Evolutionary conservation across 768 basidiomycete genomes (phyloP), one percentile per base, ranked within the genome.

Genomic region (Pulveroboletus ravenelii): DNA sequence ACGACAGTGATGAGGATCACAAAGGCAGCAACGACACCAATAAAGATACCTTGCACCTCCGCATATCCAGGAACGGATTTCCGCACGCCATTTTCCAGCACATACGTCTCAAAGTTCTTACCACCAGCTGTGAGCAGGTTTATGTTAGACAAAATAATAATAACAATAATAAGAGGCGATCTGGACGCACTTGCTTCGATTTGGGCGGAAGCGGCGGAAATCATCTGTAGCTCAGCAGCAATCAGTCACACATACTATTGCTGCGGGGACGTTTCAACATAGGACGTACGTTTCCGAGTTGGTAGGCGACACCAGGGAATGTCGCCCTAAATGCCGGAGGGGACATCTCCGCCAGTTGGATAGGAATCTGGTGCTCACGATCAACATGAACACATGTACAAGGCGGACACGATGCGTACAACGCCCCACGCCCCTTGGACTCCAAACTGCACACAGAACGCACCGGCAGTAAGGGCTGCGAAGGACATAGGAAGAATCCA

Each of bases 401-500:
- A 10, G 27, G 12, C 7, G 6, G 42, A 36, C 29, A 34, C 6
- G 10, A 41, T 48, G 65, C 85, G 56, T 62, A 90, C 87, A 10
- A 90, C 84, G 59, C 89, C 89, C 88, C 89, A 92, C 34, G 89
- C 91, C 2, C 90, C 91, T 64, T 95, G 93, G 0, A 94, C 89
- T 45, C 89, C 89, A 56, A 89, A 81, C 61, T 93, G 91, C 14
- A 92, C 73, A 58, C 80, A 91, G 71, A 94, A 95, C 1, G 90
- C 92, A 9, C 90, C 90, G 0, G 89, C 89, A 0, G 88, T 62
- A 9, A 96, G 82, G 1, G 72, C 77, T 1, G 77, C 65, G 66
- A 93, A 93, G 1, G 75, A 68, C 6, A 59, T 68, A 3, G 93
- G 93, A 7, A 95, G 58, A 57, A 92, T 88, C 93, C 92, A 94